Conservation (phyloP, 1,284 basidiomycete genomes). For the Peniophora sp. region DNA sequence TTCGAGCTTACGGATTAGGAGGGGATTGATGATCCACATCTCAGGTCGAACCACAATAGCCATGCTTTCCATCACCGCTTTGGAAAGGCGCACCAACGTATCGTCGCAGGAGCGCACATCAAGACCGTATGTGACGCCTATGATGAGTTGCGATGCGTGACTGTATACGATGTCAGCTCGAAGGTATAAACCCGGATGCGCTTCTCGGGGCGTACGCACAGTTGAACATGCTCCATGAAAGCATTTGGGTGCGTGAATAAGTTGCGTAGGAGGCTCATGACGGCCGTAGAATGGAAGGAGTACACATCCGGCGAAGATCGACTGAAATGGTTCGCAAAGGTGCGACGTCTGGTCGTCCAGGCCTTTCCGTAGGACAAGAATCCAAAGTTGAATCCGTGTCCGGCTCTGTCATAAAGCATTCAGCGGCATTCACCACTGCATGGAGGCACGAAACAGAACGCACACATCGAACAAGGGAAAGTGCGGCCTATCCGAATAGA, state of each 20-base stretch:
- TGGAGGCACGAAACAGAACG: too few species aligned
- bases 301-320: neutral
- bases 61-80: neutral
- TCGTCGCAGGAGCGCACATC: too few species aligned
- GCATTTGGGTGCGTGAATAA: neutral
- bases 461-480: constrained; percentile 1
- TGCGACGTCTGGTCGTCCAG: neutral
- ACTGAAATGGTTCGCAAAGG: neutral
- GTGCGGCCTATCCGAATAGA: constrained; percentile 9
- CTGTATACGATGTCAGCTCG: too few species aligned
- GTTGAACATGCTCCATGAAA: neutral
- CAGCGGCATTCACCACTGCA: too few species aligned
- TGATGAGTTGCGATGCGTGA: neutral
- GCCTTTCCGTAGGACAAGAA: neutral
- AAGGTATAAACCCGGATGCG: neutral
- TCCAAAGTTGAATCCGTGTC: neutral
- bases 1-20: neutral
- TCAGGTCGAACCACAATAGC: neutral
- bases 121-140: neutral
- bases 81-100: neutral
- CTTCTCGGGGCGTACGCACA: neutral
- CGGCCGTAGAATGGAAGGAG: neutral
- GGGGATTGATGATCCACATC: neutral
- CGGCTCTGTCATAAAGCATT: too few species aligned
- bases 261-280: neutral